Conservation (phyloP, 768 basidiomycete species). For the Chalciporus sphaerocephalus region DNA sequence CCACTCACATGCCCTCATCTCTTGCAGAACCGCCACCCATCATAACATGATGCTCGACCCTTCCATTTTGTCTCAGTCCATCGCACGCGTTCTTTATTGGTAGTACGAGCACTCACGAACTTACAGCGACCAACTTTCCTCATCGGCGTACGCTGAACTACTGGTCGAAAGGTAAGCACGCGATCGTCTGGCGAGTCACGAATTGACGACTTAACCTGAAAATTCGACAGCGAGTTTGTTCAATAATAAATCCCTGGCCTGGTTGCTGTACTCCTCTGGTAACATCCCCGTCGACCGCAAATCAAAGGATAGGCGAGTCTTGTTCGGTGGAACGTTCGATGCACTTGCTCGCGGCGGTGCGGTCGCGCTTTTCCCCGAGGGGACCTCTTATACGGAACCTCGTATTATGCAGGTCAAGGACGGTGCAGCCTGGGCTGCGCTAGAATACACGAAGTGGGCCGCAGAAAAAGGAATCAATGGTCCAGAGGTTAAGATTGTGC, state of each 20-base stretch:
- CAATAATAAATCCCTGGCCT: conserved; percentile 65
- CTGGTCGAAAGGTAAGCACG: conserved; percentile 80
- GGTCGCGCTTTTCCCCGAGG: conserved; percentile 93
- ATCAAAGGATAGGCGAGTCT: conserved; percentile 82
- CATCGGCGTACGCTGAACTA: conserved; percentile 79
- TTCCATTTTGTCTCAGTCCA: conserved; percentile 65
- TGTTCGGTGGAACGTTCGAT: conserved; percentile 89
- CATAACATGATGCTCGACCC: conserved; percentile 97
- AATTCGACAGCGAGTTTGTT: conserved; percentile 64
- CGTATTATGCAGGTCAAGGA: conserved; percentile 91
- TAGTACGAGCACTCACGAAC: conserved; percentile 16
- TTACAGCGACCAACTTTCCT: conserved; percentile 75
- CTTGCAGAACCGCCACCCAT: conserved; percentile 71
- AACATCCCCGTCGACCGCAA: conserved; percentile 97
- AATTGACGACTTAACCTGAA: conserved; percentile 10
- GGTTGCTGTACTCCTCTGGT: conserved; percentile 82
- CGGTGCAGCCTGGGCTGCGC: conserved; percentile 90
- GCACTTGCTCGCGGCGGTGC: conserved; percentile 73
- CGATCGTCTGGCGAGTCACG: conserved; percentile 8
- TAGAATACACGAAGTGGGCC: conserved; percentile 86
- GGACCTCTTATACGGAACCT: conserved; percentile 90
- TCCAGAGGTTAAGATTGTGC: conserved; percentile 58
- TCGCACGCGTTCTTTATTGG: conserved; percentile 12
- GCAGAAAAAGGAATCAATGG: conserved; percentile 49
- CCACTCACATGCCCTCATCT: conserved; percentile 12